Conservation (phyloP, 2,329 filamentous ascomycete genomes). For the Trichoderma koningiopsis region DNA sequence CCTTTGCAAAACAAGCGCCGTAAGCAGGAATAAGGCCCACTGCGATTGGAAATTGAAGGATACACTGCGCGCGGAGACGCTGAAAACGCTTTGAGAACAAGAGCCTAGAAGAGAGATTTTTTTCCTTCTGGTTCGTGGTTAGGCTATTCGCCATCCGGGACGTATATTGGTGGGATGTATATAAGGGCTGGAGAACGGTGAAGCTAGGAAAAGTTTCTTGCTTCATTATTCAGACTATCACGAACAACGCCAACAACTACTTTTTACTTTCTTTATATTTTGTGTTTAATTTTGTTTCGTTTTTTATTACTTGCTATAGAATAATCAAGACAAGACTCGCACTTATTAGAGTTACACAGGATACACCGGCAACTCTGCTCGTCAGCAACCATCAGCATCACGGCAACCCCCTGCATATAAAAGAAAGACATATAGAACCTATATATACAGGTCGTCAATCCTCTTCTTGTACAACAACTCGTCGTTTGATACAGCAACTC, state of each 20-base stretch:
- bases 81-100: neutral
- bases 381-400: neutral
- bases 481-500: neutral
- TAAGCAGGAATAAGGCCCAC: neutral
- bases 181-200: neutral
- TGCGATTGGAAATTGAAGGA: neutral
- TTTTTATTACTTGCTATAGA: neutral
- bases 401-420: neutral
- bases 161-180: neutral
- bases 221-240: neutral
- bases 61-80: constrained; percentile 12
- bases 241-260: neutral
- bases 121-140: neutral
- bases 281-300: neutral
- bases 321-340: neutral
- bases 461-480: neutral
- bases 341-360: neutral
- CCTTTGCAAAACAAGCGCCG: neutral
- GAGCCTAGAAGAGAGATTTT: neutral
- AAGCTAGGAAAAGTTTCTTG: neutral
- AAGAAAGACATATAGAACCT: neutral
- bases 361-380: neutral
- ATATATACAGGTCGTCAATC: neutral
- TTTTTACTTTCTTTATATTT: neutral
- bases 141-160: neutral